A percentile compares a stretch with the other conserved stretches of the same genome.
Conservation (phyloP, 1,139 yeast genomes). For the Magnusiomyces paraingens region DNA sequence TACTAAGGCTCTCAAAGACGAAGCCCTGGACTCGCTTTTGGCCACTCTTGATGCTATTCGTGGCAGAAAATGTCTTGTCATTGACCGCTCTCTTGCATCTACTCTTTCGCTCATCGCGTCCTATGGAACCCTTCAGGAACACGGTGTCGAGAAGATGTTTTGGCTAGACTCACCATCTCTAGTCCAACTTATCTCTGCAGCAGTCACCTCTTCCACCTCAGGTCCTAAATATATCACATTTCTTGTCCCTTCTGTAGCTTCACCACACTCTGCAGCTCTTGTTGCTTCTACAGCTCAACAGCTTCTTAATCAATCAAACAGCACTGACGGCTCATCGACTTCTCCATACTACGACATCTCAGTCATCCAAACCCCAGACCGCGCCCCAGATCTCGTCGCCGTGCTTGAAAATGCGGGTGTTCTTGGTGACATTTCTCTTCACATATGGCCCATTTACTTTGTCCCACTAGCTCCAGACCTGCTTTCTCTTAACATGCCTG, state of each 20-base stretch:
- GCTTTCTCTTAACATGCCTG: conserved; percentile 31
- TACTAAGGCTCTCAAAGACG: conserved; percentile 25
- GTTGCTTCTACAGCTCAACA: conserved; percentile 27
- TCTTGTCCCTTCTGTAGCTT: conserved; percentile 7
- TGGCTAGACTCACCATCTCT: conserved; percentile 42
- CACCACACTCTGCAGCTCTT: conserved; percentile 21
- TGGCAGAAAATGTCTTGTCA: conserved; percentile 40
- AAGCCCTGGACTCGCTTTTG: conserved; percentile 28
- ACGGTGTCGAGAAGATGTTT: conserved; percentile 52
- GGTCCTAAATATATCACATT: conserved; percentile 12
- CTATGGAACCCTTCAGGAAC: conserved; percentile 47
- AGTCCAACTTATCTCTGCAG: conserved; percentile 18
- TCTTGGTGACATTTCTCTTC: conserved; percentile 35
- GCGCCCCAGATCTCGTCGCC: conserved; percentile 30
- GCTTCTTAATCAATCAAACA: conserved; percentile 15
- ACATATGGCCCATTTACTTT: conserved; percentile 33
- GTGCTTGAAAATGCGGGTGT: conserved; percentile 33
- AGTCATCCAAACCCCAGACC: conserved; percentile 32
- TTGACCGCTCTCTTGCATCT: conserved; percentile 51
- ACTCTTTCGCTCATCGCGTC: conserved; percentile 55
- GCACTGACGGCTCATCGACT: background rate
- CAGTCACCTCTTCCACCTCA: conserved; percentile 26
- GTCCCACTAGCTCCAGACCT: conserved; percentile 31
- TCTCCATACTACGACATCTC: conserved; percentile 19
- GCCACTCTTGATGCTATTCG: conserved; percentile 30